phyloP scores from a whole-genome alignment of 257 asterid genomes.

The Nicotiana undulata region DNA sequence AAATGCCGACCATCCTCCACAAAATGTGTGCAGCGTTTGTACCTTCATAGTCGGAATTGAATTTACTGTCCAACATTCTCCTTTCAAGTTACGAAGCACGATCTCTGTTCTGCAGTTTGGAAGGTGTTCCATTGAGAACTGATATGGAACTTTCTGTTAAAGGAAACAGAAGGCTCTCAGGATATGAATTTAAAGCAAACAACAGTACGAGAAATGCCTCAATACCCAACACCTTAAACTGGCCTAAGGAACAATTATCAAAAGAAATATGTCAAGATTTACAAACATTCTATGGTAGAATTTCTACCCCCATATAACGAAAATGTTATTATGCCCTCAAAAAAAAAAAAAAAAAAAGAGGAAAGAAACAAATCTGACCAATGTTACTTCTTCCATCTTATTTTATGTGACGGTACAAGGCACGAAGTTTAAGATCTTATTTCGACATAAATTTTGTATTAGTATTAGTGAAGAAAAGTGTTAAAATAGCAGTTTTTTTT shows the following conservation, averaged over 20 bases:
- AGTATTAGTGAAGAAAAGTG: no score
- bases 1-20: conserved; percentile 99
- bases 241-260: not conserved
- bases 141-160: conserved; percentile 77
- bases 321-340: no score
- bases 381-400: no score
- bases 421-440: no score
- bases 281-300: no score
- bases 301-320: no score
- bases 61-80: conserved; percentile 81
- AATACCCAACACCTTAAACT: not conserved
- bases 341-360: no score
- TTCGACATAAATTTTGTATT: no score
- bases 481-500: no score
- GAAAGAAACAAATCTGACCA: no score
- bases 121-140: conserved; percentile 70
- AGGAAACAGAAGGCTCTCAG: conserved; percentile 14
- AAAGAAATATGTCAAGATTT: not conserved
- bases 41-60: conserved; percentile 79
- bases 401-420: no score
- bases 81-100: conserved; percentile 59
- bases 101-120: conserved; percentile 71
- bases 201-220: not conserved
- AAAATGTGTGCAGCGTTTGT: conserved; percentile 76
- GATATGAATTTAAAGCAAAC: conserved; percentile 8